These are phyloP conservation scores for Kernera saxatilis DNA, from an alignment of 345 rosid genomes.

Conservation along the genomic window DNA sequence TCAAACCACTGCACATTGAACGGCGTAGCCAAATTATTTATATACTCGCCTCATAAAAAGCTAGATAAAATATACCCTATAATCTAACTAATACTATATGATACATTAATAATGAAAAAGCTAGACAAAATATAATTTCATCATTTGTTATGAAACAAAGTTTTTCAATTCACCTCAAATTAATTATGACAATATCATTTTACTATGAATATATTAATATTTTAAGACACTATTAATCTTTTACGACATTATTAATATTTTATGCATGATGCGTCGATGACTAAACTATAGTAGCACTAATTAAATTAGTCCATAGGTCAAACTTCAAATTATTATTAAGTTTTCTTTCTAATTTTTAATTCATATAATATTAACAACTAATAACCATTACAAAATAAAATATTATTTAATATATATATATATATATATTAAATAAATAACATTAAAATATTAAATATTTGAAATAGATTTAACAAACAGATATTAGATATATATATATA, in stretches of 20 bases:
- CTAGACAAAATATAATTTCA: no score
- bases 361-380: background rate
- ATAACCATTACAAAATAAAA: no score
- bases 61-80: background rate
- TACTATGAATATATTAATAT: background rate
- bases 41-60: background rate
- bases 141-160: no score
- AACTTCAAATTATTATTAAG: background rate
- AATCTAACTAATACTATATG: background rate
- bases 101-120: no score
- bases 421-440: no score
- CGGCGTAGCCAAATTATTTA: background rate
- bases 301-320: background rate
- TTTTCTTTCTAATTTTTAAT: background rate
- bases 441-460: background rate
- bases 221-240: no score
- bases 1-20: background rate
- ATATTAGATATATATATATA: no score
- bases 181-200: background rate
- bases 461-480: background rate
- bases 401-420: background rate
- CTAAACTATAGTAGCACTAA: background rate
- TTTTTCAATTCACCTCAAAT: no score
- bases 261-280: no score
- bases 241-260: no score